Evolutionary conservation across 2,329 filamentous ascomycete genomes (phyloP).

Genomic region (Fonsecaea pedrosoi): DNA sequence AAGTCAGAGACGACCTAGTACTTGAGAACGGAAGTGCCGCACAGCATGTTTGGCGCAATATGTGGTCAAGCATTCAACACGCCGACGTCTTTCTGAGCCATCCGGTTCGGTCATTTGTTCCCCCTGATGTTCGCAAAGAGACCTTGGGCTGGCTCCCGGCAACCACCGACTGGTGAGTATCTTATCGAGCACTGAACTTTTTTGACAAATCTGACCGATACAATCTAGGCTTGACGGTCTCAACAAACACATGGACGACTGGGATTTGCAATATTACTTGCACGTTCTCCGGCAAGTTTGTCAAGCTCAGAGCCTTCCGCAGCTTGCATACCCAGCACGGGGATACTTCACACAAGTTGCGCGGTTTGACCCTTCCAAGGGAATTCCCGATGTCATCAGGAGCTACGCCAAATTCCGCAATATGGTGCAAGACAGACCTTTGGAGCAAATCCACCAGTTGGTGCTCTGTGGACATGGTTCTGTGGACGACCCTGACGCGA

Average conservation of each 20-base stretch:
- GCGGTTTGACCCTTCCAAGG: slow-evolving; percentile 83
- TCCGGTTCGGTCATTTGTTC: slow-evolving; percentile 77
- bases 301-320: slow-evolving; percentile 58
- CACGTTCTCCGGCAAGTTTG: slow-evolving; percentile 73
- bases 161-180: slow-evolving; percentile 74
- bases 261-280: slow-evolving; percentile 75
- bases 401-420: slow-evolving; percentile 75
- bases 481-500: slow-evolving; percentile 80
- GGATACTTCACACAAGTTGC: slow-evolving; percentile 80
- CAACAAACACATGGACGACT: slow-evolving; percentile 75
- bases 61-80: slow-evolving; percentile 73
- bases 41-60: slow-evolving; percentile 74
- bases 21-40: slow-evolving; percentile 69
- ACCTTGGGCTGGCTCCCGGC: slow-evolving; percentile 79
- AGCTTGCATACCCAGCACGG: slow-evolving; percentile 64
- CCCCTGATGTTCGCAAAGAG: slow-evolving; percentile 67
- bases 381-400: slow-evolving; percentile 77
- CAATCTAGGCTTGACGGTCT: slow-evolving; percentile 71
- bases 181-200: not conserved
- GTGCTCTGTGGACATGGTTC: slow-evolving; percentile 80
- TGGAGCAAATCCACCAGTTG: slow-evolving; percentile 69
- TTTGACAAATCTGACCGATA: not conserved
- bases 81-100: slow-evolving; percentile 84
- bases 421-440: slow-evolving; percentile 59
- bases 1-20: slow-evolving; percentile 77